Evolutionary conservation across 2,329 filamentous ascomycete species (phyloP).

Genomic region (Graphilbum ipis-grandicollis): DNA sequence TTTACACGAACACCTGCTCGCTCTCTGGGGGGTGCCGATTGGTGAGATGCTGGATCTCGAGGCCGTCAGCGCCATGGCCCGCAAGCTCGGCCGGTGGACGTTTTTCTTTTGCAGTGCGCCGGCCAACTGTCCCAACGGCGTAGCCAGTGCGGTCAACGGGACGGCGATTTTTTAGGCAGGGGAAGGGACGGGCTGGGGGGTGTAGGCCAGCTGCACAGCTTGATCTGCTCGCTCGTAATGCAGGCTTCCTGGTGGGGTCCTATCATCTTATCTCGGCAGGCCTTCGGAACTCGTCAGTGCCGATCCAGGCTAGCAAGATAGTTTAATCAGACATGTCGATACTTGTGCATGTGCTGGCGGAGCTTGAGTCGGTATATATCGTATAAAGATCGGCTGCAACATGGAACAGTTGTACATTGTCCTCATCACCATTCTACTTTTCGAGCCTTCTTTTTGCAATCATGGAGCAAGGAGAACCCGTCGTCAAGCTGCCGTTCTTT

Average conservation of each 20-base stretch:
- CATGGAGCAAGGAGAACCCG: not conserved
- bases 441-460: not conserved
- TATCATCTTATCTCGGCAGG: no score
- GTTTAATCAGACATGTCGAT: no score
- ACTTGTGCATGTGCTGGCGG: no score
- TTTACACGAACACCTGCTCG: conserved; percentile 8
- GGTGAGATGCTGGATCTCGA: conserved; percentile 14
- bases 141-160: conserved; percentile 4
- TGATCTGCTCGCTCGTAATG: no score
- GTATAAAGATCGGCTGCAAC: no score
- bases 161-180: conserved; percentile 2
- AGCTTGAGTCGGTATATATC: no score
- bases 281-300: no score
- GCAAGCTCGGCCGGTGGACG: not conserved
- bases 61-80: not conserved
- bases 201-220: no score
- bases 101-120: conserved; percentile 3
- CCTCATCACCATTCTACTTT: not conserved
- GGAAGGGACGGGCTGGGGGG: no score
- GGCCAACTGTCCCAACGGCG: conserved; percentile 3
- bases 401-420: no score
- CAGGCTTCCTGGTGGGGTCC: no score
- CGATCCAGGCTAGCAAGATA: no score
- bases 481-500: conserved; percentile 3
- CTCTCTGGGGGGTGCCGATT: conserved; percentile 13